Percentiles rank a stretch among this genome's conserved stretches.
Conservation (phyloP, 371 early-diverging fungal species). For the Lichtheimia hyalospora region DNA sequence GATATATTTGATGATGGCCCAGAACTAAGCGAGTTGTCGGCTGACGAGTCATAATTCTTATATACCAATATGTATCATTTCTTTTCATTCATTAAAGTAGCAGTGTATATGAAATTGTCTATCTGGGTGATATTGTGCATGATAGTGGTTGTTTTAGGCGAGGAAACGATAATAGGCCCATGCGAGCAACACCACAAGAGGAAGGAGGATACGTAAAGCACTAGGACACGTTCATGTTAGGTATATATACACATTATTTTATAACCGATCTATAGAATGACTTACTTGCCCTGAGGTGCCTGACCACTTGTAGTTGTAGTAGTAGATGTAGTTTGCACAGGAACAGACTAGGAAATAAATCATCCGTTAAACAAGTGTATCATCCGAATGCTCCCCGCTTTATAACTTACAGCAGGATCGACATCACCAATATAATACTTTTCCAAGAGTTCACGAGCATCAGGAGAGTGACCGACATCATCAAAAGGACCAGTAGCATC, state of each 20-base stretch:
- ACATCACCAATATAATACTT: slow-evolving; percentile 75
- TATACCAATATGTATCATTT: not conserved
- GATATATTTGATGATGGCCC: slow-evolving; percentile 54
- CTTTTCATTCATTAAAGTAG: too few species aligned
- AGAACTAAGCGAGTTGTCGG: slow-evolving; percentile 51
- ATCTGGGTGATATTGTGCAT: not conserved
- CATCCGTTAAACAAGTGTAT: too few species aligned
- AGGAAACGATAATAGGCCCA: slow-evolving; percentile 33
- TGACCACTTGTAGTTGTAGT: slow-evolving; percentile 5
- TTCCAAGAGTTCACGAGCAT: slow-evolving; percentile 82
- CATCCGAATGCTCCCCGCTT: not conserved
- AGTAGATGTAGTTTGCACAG: slow-evolving; percentile 24
- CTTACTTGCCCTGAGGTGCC: slow-evolving; percentile 52
- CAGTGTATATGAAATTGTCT: slow-evolving; percentile 1
- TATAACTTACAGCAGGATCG: slow-evolving; percentile 55
- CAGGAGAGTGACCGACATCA: slow-evolving; percentile 94
- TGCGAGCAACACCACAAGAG: slow-evolving; percentile 27
- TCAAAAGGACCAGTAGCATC: slow-evolving; percentile 95
- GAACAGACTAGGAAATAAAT: slow-evolving; percentile 25
- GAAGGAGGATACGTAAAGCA: slow-evolving; percentile 38
- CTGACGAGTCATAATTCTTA: slow-evolving; percentile 20
- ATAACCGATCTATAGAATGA: too few species aligned
- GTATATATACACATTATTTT: too few species aligned
- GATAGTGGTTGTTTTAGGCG: slow-evolving; percentile 9
- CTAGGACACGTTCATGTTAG: slow-evolving; percentile 17